Base-by-base conservation (phyloP, 2,329 filamentous ascomycete species). In the Verticillium alfalfae region DNA sequence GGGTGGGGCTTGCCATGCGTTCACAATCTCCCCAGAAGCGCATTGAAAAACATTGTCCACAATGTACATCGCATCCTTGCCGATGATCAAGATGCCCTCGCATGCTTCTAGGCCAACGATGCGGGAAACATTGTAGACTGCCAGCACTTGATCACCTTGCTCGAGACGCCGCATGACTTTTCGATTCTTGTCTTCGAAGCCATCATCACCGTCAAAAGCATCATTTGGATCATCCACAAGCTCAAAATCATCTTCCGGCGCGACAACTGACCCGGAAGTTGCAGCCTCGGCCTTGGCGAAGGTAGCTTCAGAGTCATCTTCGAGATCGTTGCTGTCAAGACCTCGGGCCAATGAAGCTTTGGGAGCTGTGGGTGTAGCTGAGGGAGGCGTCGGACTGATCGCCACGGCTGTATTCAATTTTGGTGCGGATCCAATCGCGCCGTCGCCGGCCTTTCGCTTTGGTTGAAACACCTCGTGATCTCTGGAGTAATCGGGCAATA, bases 21-120 rank as follows among this genome's bases (percentile, higher is more conserved):
- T 94, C 63, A 99, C 92, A 70, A 99, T 97, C 72, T 99, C 96
- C 13, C 94, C 94, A 70, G 97, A 95, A 2, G 91, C 88, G 65
- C 94, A 88, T 71, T 98, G 94, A 72, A 99, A 98, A 70, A 97
- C 94, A 68, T 95, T 94, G 75, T 99, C 95, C 75, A 98, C 90
- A 67, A 99, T 89, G 71, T 99, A 99, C 16, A 99, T 83, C 57
- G 88, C 90, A 68, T 94, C 90, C 73, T 96, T 97, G 18, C 95
- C 95, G 49, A 98, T 84, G 60, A 99, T 96, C 38, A 99, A 80
- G 52, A 99, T 88, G 8, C 95, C 95, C 73, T 99, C 96, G 64
- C 91, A 92, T 9, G 93, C 93, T 71, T 99, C 95, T 4, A 99
- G 81, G 10, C 95, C 95, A 37, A 97, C 88, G 60, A 99, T 94